Evolutionary conservation across 441 rosid species (phyloP), one percentile per base, ranked within the genome.

Genomic region (Pelargonium citronellum): DNA sequence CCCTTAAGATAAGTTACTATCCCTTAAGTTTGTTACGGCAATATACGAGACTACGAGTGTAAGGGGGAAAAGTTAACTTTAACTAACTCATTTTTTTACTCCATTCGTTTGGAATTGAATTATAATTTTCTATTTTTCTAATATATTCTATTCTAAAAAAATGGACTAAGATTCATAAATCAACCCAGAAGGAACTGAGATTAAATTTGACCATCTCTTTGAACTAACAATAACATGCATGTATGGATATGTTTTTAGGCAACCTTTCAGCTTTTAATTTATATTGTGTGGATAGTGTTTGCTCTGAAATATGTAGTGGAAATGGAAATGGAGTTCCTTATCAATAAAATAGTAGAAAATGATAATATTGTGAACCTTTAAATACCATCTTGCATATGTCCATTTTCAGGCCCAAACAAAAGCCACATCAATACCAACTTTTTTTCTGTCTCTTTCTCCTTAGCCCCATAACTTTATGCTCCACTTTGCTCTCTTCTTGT

Each of bases 371-470:
- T 4, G 39, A 34, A 34, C 39, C 39, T 60, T 20, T 60, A 4
- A 20, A 30, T 60, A 60, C 64, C 64, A n/a, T 60, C 64, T 60
- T 34, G 39, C 39, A 34, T 34, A 34, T 34, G 39, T 34, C 64
- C 37, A 22, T 60, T 60, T 60, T 30, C 30, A 60, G 0, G 34
- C 64, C 34, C 27, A 17, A 9, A 17, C 64, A 60, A 60, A 60
- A 60, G 64, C 64, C 64, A 60, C 37, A 16, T 60, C 64, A 53
- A 53, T 16, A 16, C 60, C 60, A 53, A 53, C 64, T 60, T 60
- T 60, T 60, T n/a, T 9, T 20, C 15, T 22, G 64, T 60, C 64
- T 60, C 1, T 60, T 60, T 60, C 64, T 60, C n/a, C 34, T 60
- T 30, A 60, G 17, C 10, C 64, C 34, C 64, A 60, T 60, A 22